Evolutionary conservation across 2,329 filamentous ascomycete genomes (phyloP), one percentile per base, ranked within the genome.

Genomic region (Diaporthe sp.): DNA sequence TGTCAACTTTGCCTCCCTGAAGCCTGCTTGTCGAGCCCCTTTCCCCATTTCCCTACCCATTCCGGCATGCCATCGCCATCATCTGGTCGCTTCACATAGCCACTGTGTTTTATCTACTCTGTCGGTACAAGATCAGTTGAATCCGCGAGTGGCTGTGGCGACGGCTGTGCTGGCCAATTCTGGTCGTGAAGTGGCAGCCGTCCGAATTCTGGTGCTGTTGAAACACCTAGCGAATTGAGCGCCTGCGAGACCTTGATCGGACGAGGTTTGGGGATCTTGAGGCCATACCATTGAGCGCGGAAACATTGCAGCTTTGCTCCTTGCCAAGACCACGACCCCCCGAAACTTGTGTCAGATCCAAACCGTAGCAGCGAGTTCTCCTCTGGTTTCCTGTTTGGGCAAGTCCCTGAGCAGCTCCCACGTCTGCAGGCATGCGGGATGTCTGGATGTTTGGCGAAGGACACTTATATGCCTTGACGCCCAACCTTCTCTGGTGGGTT

Each of bases 311-410:
- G 22, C 47, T 39, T 39, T 51, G 63, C 44, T 68, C 47, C 63
- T 37, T 53, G 63, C 63, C 63, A 68, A 68, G 63, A 51, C 44
- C 32, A 68, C 9, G 22, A 47, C n/a, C 63, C 63, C 63, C 32
- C 63, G 63, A 53, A 68, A 68, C 63, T 68, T 68, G 63, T 68
- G 47, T 68, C 63, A 68, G 63, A 68, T 68, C 63, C 63, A 68
- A 68, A 53, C 63, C 63, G 47, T 68, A 68, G 63, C 63, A 68
- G 47, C 32, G 47, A 68, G 7, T 68, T 68, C 63, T 68, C 63
- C 63, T 68, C 47, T 68, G 63, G 4, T 68, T 68, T 68, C 63
- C 63, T 44, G 17, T 53, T 68, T 19, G 32, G 63, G 63, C 32
- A 68, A 39, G 32, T 53, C 63, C 63, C 63, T 53, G 47, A 39